Evolutionary conservation across 495 filamentous ascomycete species (phyloP).

Genomic region (Annulohypoxylon bovei): DNA sequence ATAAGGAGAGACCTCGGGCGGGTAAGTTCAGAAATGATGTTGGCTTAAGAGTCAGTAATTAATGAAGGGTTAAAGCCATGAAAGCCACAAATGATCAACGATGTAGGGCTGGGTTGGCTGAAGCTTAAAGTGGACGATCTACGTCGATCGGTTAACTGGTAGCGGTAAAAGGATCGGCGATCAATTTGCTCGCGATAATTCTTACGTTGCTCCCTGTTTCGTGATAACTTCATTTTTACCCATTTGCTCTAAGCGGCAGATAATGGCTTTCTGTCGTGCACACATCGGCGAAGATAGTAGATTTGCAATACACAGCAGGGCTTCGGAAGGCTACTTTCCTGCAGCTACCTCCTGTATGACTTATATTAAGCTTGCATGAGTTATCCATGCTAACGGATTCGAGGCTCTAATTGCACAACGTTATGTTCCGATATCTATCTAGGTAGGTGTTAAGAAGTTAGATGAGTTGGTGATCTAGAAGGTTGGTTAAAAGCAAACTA

Average conservation of each 20-base stretch:
- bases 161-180: conserved; percentile 4
- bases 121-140: conserved; percentile 26
- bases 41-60: background rate
- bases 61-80: background rate
- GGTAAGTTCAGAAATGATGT: conserved; percentile 1
- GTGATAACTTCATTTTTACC: background rate
- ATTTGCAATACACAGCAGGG: background rate
- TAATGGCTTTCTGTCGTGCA: background rate
- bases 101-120: conserved; percentile 21
- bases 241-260: background rate
- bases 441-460: background rate
- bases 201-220: background rate
- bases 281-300: background rate
- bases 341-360: conserved; percentile 20
- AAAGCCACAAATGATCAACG: conserved; percentile 11
- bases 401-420: background rate
- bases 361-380: conserved; percentile 30
- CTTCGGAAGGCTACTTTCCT: conserved; percentile 12
- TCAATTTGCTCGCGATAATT: conserved; percentile 17
- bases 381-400: background rate
- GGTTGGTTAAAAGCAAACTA: background rate
- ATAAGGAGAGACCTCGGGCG: background rate
- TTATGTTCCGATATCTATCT: background rate
- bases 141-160: conserved; percentile 20
- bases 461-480: background rate